Evolutionary conservation across 164 flowering plant genomes (phyloP).

Genomic region (Buxus sempervirens): DNA sequence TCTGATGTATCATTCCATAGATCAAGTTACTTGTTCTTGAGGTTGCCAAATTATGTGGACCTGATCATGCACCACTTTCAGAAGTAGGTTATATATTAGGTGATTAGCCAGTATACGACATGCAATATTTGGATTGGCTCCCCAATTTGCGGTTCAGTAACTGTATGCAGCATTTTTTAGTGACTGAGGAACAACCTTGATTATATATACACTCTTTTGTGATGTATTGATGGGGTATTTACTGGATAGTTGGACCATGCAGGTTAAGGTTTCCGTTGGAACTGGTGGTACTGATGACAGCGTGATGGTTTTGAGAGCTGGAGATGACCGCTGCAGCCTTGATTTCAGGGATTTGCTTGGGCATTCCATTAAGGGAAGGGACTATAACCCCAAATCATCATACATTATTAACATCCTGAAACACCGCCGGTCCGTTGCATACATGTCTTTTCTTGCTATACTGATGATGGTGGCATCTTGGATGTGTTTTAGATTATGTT

Average conservation of each 20-base stretch:
- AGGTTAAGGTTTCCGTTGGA: conserved; percentile 54
- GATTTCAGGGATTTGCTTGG: conserved; percentile 40
- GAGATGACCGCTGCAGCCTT: conserved; percentile 46
- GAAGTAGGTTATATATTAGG: no score
- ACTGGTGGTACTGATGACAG: conserved; percentile 28
- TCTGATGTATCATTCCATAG: no score
- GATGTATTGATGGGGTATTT: neutral
- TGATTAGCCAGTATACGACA: no score
- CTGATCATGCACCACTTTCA: no score
- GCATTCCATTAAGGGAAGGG: conserved; percentile 19
- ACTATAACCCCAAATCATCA: conserved; percentile 11
- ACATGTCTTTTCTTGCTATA: conserved; percentile 30
- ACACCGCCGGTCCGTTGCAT: conserved; percentile 13
- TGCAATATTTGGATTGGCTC: no score
- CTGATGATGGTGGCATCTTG: conserved; percentile 33
- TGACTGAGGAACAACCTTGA: neutral
- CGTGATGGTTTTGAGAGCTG: conserved; percentile 32
- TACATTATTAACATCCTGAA: conserved; percentile 19
- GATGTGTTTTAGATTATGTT: conserved; percentile 27
- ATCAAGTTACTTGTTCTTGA: no score
- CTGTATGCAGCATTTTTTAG: no score
- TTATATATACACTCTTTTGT: neutral
- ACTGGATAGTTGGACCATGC: conserved; percentile 18
- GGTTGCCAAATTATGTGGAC: no score
- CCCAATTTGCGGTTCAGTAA: no score